Evolutionary conservation across 2,329 filamentous ascomycete genomes (phyloP), one percentile per base, ranked within the genome.

Genomic region (Colletotrichum incanum): DNA sequence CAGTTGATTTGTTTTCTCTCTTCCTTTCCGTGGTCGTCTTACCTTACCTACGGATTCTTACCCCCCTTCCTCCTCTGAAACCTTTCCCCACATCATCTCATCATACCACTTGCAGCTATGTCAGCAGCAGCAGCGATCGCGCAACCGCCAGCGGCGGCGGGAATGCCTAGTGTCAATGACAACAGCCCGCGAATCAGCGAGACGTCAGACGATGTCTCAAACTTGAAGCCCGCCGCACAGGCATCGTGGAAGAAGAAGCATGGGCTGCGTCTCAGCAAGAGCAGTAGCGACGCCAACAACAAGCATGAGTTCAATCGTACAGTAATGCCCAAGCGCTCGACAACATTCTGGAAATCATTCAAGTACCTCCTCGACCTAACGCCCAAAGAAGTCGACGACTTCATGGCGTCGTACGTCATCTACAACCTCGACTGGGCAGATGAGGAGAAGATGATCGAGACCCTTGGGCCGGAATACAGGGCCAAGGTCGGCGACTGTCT

Each of bases 341-440:
- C 84, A 79, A 87, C 84, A 1, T 87, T 89, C 71, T 80, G 85
- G 78, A 81, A 80, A 62, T 83, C 87, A 5, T 88, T 88, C 80
- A 85, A 84, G 73, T 85, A 86, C 76, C 81, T 89, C 52, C 80
- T 81, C 71, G 81, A 86, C 74, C 79, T 89, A 63, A 85, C 82
- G 0, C 83, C 85, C 9, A 83, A 87, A 76, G 80, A 89, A 73
- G 86, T 89, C 3, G 85, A 88, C 66, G 86, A 87, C 73, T 89
- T 86, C 77, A 88, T 89, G 86, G 85, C 85, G 2, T 88, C 86
- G 6, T 89, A 89, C 73, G 82, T 87, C 76, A 88, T 89, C 75
- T 88, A 89, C 80, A 87, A 87, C 75, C 82, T 88, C 1, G 87
- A 89, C 78, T 89, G 87, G 87, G 85, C 82, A 20, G 80, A 88